Conservation (phyloP, 164 flowering plant genomes). For the Chimonanthus praecox region DNA sequence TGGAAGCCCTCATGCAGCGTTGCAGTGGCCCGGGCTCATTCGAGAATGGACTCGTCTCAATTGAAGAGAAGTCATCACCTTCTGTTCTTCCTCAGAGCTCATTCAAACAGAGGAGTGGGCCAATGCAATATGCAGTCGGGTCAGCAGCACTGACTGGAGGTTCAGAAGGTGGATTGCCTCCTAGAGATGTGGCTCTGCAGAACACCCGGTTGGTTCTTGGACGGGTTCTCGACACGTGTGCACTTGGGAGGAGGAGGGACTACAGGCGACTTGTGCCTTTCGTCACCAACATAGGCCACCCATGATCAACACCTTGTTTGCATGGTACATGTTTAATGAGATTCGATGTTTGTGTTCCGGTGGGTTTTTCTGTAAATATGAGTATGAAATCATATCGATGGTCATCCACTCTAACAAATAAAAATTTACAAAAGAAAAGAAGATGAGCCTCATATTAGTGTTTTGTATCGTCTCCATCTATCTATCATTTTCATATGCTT, state of each 20-base stretch:
- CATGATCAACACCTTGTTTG: slow-evolving; percentile 5
- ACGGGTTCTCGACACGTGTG: slow-evolving; percentile 78
- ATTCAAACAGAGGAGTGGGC: slow-evolving; percentile 93
- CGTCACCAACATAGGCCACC: slow-evolving; percentile 52
- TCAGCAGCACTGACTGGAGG: slow-evolving; percentile 33
- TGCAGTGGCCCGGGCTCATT: slow-evolving; percentile 57
- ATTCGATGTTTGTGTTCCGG: too few relatives aligned
- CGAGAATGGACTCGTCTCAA: slow-evolving; percentile 61
- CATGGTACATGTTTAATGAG: neutral
- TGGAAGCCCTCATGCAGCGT: slow-evolving; percentile 96
- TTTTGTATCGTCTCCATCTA: too few relatives aligned
- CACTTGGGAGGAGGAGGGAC: slow-evolving; percentile 85
- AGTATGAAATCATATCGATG: too few relatives aligned
- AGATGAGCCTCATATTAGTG: too few relatives aligned
- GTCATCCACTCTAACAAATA: too few relatives aligned
- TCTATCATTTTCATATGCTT: too few relatives aligned
- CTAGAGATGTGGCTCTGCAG: slow-evolving; percentile 77
- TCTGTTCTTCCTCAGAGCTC: slow-evolving; percentile 64
- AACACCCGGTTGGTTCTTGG: slow-evolving; percentile 89
- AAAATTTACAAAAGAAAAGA: too few relatives aligned
- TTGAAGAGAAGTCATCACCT: slow-evolving; percentile 47
- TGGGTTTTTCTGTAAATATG: too few relatives aligned
- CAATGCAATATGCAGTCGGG: slow-evolving; percentile 54
- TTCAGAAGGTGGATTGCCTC: slow-evolving; percentile 46
- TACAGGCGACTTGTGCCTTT: slow-evolving; percentile 86